Base-by-base conservation (phyloP, 2,329 filamentous ascomycete genomes). In the Sporothrix curviconia region DNA sequence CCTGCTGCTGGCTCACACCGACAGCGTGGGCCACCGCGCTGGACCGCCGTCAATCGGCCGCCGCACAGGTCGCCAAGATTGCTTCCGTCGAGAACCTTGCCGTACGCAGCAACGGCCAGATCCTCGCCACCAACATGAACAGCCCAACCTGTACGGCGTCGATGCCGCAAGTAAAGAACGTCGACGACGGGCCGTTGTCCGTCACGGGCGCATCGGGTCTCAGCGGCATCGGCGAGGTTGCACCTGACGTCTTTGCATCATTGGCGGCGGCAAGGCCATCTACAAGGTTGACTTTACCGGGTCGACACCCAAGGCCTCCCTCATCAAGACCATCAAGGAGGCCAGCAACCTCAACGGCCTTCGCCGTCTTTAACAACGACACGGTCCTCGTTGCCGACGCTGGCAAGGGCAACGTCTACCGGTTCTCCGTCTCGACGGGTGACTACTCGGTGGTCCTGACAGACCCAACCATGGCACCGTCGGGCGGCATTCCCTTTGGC, bases 51-150 rank as follows among this genome's bases (percentile, higher is more conserved):
- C 68, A 69, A 54, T 32, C 59, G 14, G 62, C 64, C 15, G 61
- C 58, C 0, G 58, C 60, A 0, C 65, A 69, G 51, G 61, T 69
- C 14, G 65, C 67, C 43, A 60, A 58, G 7, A 62, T 69, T 42
- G 60, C 57, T 40, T 68, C 65, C 7, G 58, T 70, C 56, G 67
- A 70, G 57, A 69, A 68, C 56, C 37, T 70, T 11, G 68, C 68
- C 6, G 64, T 67, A 11, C 68, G 67, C 24, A 53, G 65, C 52
- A 66, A 69, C 52, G 69, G 68, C 28, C 61, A 64, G 42, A 63
- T 71, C 39, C 64, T 71, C 12, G 68, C 66, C 14, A 70, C 68
- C 52, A 68, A 67, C 63, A 68, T 70, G 66, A 68, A 70, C 63
- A 63, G 62, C n/a, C 67, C 15, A 66, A 65, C 44, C 62, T 70